These are phyloP conservation scores for Chlamydomonas sphaeroides DNA, from an alignment of 139 green algal species.

Conservation along the genomic window DNA sequence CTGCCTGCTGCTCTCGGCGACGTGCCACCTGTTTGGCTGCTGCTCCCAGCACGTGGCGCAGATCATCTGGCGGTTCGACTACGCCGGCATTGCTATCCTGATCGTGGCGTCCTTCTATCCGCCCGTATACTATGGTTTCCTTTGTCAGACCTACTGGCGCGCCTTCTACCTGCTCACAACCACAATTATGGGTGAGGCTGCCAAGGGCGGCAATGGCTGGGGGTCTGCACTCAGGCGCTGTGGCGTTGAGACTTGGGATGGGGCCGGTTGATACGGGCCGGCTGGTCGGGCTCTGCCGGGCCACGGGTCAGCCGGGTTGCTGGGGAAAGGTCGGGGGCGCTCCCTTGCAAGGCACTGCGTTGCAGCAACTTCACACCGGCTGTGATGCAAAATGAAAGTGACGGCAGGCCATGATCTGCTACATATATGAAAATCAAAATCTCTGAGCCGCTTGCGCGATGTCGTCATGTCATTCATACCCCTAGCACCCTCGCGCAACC, in stretches of 20 bases:
- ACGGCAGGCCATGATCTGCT: not conserved
- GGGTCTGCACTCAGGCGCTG: no score
- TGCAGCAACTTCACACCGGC: no score
- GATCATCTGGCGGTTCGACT: constrained; percentile 92
- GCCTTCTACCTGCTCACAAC: constrained; percentile 84
- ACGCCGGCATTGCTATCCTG: constrained; percentile 92
- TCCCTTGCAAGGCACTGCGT: no score
- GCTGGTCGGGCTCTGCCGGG: no score
- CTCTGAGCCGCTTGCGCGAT: no score
- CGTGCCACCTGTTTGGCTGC: constrained; percentile 93
- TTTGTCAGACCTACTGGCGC: constrained; percentile 78
- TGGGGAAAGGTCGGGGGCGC: no score
- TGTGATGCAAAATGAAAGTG: not conserved
- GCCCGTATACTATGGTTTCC: constrained; percentile 93
- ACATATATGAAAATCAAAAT: constrained; percentile 9
- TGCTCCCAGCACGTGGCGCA: constrained; percentile 74
- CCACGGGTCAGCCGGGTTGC: no score
- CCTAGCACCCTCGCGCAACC: no score
- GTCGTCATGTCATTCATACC: no score
- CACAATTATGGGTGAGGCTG: constrained; percentile 66
- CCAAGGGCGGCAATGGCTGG: not conserved
- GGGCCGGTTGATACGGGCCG: no score
- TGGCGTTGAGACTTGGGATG: no score
- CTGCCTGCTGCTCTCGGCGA: constrained; percentile 85
- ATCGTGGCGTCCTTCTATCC: constrained; percentile 97